Base-by-base conservation (phyloP, 2,329 filamentous ascomycete genomes). In the Trichoderma lentiforme region DNA sequence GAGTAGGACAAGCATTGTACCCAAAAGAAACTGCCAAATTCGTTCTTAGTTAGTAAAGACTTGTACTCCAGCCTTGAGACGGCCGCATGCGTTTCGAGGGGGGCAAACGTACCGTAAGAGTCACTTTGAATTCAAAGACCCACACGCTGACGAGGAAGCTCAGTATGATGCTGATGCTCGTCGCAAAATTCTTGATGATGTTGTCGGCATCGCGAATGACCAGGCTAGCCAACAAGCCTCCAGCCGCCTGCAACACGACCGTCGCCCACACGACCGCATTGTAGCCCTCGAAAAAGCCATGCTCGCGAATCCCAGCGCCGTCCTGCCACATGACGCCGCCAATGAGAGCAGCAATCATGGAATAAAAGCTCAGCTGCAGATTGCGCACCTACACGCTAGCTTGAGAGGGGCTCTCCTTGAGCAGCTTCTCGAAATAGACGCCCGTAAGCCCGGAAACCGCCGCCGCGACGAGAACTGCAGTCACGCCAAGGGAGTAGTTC, bases 231-330 rank as follows among this genome's bases (percentile, higher is more conserved):
- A 97, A 84, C 32, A 98, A 88, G 28, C 95, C 96, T 36, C 95
- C 95, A 43, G 91, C 83, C 0, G 95, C 93, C 80, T 99, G 96
- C 72, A 96, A 87, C 6, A 90, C 79, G 76, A 98, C 93, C 5
- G 94, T 92, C 6, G 90, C 86, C 94, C 95, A 98, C 3, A 98
- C 95, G 24, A 95, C 87, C 86, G 89, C 92, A 80, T 97, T 98
- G 83, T 98, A 99, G 3, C 96, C 96, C 71, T 93, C 92, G 76
- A 99, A 98, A 82, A 98, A 97, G 14, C 96, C 96, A 74, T 93
- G 90, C 80, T 92, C 89, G 30, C 91, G 87, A 74, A 99, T 94
- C 53, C 92, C 91, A 73, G 91, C 89, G 30, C 95, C 96, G 76
- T 99, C 96, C 74, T 94, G 93, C 83, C 93, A 93, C 3, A 97